A percentile compares a stretch with the other conserved stretches of the same genome.
Evolutionary conservation across 1,284 basidiomycete genomes (phyloP).

Genomic region (Fistulinella staudtii): DNA sequence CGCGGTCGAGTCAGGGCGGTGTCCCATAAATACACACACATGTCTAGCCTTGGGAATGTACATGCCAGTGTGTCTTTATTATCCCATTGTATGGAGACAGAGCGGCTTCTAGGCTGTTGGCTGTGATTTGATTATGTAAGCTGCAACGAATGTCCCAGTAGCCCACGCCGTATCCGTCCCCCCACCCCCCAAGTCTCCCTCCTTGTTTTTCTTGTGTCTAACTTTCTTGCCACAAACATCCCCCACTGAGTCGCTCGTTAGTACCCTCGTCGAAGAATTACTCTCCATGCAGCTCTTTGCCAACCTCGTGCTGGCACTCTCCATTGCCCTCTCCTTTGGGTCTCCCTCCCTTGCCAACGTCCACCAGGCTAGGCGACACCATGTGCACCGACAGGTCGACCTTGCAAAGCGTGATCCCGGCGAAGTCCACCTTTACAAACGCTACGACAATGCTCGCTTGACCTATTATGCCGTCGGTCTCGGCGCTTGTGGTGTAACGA

Average conservation of each 20-base stretch:
- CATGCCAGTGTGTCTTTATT: too few relatives aligned
- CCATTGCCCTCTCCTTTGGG: slow-evolving; percentile 16
- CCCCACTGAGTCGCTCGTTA: slow-evolving; percentile 24
- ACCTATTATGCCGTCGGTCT: slow-evolving; percentile 31
- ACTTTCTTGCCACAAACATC: slow-evolving; percentile 6
- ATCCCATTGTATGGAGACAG: too few relatives aligned
- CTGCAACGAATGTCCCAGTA: too few relatives aligned
- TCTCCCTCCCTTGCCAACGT: slow-evolving; percentile 17
- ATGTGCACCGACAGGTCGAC: slow-evolving; percentile 23
- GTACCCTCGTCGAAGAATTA: neutral
- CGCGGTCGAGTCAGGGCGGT: too few relatives aligned
- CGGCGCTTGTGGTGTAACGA: slow-evolving; percentile 25
- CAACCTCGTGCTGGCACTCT: slow-evolving; percentile 19
- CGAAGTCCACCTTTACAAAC: slow-evolving; percentile 23
- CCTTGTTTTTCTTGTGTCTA: slow-evolving; percentile 2
- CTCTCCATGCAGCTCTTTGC: slow-evolving; percentile 26
- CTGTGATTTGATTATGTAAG: slow-evolving; percentile 16
- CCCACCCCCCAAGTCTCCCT: too few relatives aligned
- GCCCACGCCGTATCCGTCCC: too few relatives aligned
- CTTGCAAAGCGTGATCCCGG: slow-evolving; percentile 25
- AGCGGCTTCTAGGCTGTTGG: too few relatives aligned
- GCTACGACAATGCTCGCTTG: slow-evolving; percentile 21
- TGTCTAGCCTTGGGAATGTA: too few relatives aligned
- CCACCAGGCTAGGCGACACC: slow-evolving; percentile 23
- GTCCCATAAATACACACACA: too few relatives aligned